Percentiles rank a stretch among this genome's conserved stretches.
Evolutionary conservation across 805 yeast species (phyloP).

Genomic region (Ogataea ramenticola): DNA sequence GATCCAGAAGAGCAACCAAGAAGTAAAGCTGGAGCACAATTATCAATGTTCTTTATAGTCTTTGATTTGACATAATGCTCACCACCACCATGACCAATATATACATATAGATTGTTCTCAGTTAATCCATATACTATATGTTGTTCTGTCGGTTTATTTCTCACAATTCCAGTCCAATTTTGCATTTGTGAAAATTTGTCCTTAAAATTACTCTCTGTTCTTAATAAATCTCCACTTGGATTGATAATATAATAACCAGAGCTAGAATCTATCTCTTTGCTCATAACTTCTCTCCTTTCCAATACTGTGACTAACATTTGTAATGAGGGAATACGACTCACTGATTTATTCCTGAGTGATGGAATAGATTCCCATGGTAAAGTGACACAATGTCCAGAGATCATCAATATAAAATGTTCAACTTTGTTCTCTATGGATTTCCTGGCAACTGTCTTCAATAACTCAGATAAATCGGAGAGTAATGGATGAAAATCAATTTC

Average conservation of each 20-base stretch:
- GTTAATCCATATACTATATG: constrained; percentile 38
- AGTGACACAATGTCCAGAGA: constrained; percentile 55
- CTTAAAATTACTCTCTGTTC: constrained; percentile 57
- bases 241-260: constrained; percentile 64
- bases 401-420: constrained; percentile 61
- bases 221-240: constrained; percentile 70
- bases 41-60: constrained; percentile 35
- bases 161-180: constrained; percentile 49
- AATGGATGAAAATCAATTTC: constrained; percentile 55
- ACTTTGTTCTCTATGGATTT: neutral
- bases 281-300: constrained; percentile 5
- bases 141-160: constrained; percentile 50
- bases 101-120: constrained; percentile 49
- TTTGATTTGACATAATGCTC: constrained; percentile 65
- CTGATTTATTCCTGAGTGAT: constrained; percentile 43
- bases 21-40: constrained; percentile 55
- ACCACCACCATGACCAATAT: constrained; percentile 97
- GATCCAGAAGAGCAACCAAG: constrained; percentile 91
- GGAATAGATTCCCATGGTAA: constrained; percentile 91
- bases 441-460: constrained; percentile 21
- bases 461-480: constrained; percentile 42
- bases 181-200: constrained; percentile 29
- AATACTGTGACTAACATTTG: constrained; percentile 34
- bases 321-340: constrained; percentile 72
- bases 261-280: constrained; percentile 11